Conservation (phyloP, 1,284 basidiomycete species). For the Rhodotorula glutinis region DNA sequence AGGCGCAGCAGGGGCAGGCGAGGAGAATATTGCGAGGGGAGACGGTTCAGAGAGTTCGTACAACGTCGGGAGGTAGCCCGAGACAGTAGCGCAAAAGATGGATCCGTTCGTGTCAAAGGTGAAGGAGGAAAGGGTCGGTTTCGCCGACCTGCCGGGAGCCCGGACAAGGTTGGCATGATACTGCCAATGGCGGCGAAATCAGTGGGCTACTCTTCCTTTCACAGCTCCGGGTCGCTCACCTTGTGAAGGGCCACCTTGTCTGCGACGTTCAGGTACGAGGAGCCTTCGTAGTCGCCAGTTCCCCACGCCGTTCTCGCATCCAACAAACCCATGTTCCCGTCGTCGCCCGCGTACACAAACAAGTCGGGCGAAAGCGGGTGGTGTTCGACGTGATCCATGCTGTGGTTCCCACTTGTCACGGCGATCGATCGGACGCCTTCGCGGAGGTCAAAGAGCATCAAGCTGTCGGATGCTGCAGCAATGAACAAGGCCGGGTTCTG, state of each 20-base stretch:
- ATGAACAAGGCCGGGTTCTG: conserved; percentile 63
- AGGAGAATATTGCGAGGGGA: conserved; percentile 61
- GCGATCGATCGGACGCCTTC: conserved; percentile 1
- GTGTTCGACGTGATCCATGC: conserved; percentile 56
- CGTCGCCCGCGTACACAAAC: conserved; percentile 62
- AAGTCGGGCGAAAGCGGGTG: conserved; percentile 62
- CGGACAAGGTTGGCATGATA: conserved; percentile 1
- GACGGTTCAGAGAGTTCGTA: conserved; percentile 62
- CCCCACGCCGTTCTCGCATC: conserved; percentile 69
- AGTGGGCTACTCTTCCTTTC: too few relatives aligned
- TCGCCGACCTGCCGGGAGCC: background rate
- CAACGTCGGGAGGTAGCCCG: conserved; percentile 60
- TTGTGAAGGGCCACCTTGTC: conserved; percentile 11
- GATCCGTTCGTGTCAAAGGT: conserved; percentile 52
- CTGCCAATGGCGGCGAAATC: too few relatives aligned
- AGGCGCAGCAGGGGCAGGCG: background rate
- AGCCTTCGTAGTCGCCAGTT: background rate
- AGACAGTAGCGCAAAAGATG: conserved; percentile 20
- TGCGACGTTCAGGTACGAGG: background rate
- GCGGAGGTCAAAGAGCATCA: conserved; percentile 48
- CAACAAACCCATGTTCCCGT: conserved; percentile 61
- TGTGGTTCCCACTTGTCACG: conserved; percentile 11
- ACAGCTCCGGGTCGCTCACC: too few relatives aligned
- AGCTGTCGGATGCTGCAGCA: conserved; percentile 68
- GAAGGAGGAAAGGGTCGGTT: conserved; percentile 18